Evolutionary conservation across 176 grass and related monocot genomes (phyloP).

Genomic region (Aechmea fasciata): DNA sequence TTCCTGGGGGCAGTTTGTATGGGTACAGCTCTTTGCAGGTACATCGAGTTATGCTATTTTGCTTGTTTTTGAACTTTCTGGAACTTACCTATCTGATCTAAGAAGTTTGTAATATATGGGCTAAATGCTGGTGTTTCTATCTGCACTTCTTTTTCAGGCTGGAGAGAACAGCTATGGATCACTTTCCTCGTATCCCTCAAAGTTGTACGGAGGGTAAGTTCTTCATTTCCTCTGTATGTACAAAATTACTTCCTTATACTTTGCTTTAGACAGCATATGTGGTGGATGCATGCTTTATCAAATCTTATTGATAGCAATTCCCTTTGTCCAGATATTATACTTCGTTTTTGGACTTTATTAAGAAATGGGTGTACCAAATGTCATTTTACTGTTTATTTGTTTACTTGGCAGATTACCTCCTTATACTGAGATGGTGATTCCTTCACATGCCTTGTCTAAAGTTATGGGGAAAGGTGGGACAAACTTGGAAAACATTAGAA

Average conservation of each 20-base stretch:
- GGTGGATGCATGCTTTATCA: neutral
- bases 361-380: neutral
- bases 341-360: neutral
- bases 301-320: neutral
- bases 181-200: constrained; percentile 55
- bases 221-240: constrained; percentile 7
- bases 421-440: constrained; percentile 70
- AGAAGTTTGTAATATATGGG: neutral
- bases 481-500: constrained; percentile 94
- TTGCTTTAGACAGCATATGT: neutral
- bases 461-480: constrained; percentile 89
- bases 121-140: neutral
- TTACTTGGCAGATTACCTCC: constrained; percentile 27
- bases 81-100: neutral
- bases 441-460: constrained; percentile 60
- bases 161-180: constrained; percentile 44
- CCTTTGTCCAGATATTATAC: neutral
- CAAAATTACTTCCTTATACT: neutral
- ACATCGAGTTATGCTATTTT: neutral
- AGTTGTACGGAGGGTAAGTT: constrained; percentile 58
- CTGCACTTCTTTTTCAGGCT: constrained; percentile 32
- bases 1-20: constrained; percentile 47
- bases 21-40: constrained; percentile 73
- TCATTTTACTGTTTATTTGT: constrained; percentile 17
- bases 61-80: neutral